Percentiles rank a stretch among this genome's conserved stretches.
Conservation (phyloP, 495 filamentous ascomycete species). For the Mytilinidion resinicola region DNA sequence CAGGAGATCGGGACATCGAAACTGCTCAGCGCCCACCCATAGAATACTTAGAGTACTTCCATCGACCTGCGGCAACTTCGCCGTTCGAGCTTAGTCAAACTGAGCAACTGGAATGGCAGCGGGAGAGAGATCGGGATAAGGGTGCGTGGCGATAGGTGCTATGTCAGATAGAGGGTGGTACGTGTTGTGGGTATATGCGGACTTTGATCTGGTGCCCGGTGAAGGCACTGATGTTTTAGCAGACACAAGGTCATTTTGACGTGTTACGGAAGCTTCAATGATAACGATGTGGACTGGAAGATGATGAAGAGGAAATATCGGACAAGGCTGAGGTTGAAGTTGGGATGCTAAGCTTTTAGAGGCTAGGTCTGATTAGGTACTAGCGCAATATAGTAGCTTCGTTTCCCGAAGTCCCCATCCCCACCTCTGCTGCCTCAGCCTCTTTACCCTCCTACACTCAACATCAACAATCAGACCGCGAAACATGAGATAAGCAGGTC, state of each 20-base stretch:
- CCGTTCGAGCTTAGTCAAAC: not conserved
- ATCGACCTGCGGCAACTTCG: not conserved
- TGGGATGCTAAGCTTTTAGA: not conserved
- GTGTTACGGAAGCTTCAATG: not conserved
- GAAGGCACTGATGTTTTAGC: not conserved
- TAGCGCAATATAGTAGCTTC: not conserved
- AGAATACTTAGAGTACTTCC: not conserved
- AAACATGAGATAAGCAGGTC: no score
- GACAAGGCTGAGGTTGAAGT: not conserved
- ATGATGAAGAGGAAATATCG: not conserved
- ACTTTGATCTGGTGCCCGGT: not conserved
- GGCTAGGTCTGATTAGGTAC: not conserved
- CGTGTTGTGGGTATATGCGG: not conserved
- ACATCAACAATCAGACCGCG: no score
- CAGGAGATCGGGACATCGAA: not conserved
- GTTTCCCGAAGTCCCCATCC: no score
- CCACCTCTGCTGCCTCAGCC: no score
- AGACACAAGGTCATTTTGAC: not conserved
- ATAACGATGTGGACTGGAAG: not conserved
- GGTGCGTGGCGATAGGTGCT: not conserved
- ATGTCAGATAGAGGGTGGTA: not conserved
- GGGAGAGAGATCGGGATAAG: not conserved
- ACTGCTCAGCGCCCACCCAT: not conserved
- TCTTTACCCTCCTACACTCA: no score
- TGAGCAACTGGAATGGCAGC: not conserved